These are phyloP conservation scores for Tuber magnatum DNA, from an alignment of 495 filamentous ascomycete species.

Conservation along the genomic window DNA sequence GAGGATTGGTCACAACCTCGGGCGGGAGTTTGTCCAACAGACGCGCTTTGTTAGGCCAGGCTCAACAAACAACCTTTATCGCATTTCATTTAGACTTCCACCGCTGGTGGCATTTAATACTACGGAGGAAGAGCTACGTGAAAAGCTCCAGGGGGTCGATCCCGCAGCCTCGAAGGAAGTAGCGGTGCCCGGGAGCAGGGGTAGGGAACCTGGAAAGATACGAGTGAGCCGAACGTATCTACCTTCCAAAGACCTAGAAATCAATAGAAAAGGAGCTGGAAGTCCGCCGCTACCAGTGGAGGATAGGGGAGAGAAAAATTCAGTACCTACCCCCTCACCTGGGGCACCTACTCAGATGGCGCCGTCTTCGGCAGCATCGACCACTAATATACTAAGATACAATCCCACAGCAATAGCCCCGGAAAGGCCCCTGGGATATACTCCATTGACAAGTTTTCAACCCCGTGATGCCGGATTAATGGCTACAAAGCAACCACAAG, in stretches of 20 bases:
- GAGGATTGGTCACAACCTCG: background rate
- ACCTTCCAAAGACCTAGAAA: background rate
- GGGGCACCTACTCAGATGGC: background rate
- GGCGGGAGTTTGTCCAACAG: background rate
- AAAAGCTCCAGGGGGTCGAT: background rate
- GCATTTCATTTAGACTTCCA: background rate
- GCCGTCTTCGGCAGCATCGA: background rate
- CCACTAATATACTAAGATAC: background rate
- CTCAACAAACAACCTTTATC: background rate
- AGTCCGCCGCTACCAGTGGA: background rate
- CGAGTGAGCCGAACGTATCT: background rate
- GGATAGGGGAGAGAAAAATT: background rate
- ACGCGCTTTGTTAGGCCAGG: background rate
- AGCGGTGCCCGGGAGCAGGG: background rate
- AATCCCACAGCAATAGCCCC: background rate
- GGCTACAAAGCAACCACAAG: background rate
- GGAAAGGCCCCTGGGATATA: background rate
- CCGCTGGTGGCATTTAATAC: background rate
- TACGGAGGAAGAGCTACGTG: background rate
- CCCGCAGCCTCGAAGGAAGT: background rate
- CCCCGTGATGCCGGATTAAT: background rate
- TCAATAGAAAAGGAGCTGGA: background rate
- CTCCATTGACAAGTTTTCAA: background rate
- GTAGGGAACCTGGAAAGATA: background rate
- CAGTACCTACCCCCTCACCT: background rate